These are phyloP conservation scores for Hymenochaete sp. DNA, from an alignment of 1,284 basidiomycete species.

Conservation along the genomic window DNA sequence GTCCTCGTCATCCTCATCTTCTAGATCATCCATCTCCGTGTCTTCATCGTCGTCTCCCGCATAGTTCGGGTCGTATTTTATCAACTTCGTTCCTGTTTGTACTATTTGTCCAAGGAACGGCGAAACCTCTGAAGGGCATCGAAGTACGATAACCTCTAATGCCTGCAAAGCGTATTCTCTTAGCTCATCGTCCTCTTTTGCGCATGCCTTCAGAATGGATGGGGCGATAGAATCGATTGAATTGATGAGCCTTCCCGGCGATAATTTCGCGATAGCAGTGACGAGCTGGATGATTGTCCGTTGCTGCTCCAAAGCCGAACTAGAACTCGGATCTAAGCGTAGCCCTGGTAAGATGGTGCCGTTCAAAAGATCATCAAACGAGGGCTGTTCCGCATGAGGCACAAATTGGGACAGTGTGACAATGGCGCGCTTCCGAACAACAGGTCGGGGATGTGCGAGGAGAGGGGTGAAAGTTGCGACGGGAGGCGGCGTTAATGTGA, in stretches of 20 bases:
- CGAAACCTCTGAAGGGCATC: conserved; percentile 76
- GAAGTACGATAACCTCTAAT: conserved; percentile 74
- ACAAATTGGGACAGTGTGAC: conserved; percentile 76
- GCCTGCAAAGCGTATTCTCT: conserved; percentile 73
- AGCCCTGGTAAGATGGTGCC: conserved; percentile 57
- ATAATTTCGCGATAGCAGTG: conserved; percentile 68
- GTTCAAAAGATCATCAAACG: conserved; percentile 49
- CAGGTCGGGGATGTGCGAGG: conserved; percentile 66
- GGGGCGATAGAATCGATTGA: conserved; percentile 56
- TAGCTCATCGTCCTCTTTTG: conserved; percentile 72
- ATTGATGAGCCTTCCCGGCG: conserved; percentile 55
- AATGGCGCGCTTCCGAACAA: conserved; percentile 87
- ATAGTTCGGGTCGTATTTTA: conserved; percentile 96
- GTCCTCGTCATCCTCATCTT: conserved; percentile 76
- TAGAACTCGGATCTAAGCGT: conserved; percentile 23
- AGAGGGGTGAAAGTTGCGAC: conserved; percentile 69
- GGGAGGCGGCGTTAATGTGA: conserved; percentile 41
- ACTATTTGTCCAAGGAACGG: conserved; percentile 65
- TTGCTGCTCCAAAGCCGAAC: conserved; percentile 54
- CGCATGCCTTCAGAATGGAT: conserved; percentile 56
- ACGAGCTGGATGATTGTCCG: conserved; percentile 74
- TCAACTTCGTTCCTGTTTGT: conserved; percentile 61
- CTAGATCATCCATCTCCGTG: conserved; percentile 71
- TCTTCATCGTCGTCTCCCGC: conserved; percentile 75
- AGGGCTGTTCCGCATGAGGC: conserved; percentile 51